Evolutionary conservation across 441 rosid species (phyloP).

Genomic region (Populus tomentosa): DNA sequence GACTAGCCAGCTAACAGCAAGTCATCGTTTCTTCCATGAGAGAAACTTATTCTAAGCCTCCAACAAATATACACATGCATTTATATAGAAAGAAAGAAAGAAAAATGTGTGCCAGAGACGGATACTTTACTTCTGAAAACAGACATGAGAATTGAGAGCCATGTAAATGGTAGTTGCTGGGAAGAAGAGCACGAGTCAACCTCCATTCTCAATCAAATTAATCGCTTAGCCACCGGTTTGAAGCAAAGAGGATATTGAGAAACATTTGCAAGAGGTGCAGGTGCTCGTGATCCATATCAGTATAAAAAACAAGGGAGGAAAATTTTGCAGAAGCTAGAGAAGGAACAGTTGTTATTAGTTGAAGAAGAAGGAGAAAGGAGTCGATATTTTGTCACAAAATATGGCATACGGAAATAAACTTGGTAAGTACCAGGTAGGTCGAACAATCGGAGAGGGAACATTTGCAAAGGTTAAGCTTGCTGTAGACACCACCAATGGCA

Average conservation of each 20-base stretch:
- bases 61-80: neutral
- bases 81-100: neutral
- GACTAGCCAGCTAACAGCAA: neutral
- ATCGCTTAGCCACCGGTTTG: no score
- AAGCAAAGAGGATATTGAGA: no score
- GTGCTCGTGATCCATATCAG: neutral
- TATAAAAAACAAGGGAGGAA: neutral
- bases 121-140: neutral
- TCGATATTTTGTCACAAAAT: neutral
- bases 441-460: slow-evolving; percentile 82
- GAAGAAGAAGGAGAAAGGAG: neutral
- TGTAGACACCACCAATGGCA: slow-evolving; percentile 50
- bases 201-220: neutral
- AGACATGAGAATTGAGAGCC: neutral
- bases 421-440: slow-evolving; percentile 66
- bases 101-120: no score
- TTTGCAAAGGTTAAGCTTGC: slow-evolving; percentile 94
- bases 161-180: neutral
- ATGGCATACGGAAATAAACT: slow-evolving; percentile 53
- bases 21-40: neutral
- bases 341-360: neutral
- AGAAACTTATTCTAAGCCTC: neutral
- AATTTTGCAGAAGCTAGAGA: no score
- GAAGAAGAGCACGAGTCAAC: neutral
- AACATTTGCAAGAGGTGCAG: no score